Percentiles rank a stretch among this genome's conserved stretches.
These are phyloP conservation scores for Fusarium continuum DNA, from an alignment of 2,329 filamentous ascomycete species.

Conservation along the genomic window DNA sequence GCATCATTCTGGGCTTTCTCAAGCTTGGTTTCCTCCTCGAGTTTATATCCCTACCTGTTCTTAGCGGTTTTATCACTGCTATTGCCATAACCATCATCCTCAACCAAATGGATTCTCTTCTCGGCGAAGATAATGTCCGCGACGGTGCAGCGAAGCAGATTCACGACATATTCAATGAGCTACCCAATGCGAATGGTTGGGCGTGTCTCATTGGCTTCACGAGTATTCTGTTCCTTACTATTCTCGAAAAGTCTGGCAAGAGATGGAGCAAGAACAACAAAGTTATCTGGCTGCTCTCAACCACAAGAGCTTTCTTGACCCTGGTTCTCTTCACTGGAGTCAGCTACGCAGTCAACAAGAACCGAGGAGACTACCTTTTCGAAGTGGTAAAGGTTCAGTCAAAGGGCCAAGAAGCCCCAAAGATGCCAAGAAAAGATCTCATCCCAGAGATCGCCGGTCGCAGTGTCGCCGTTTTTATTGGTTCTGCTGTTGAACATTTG, in stretches of 20 bases:
- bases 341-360: conserved; percentile 69
- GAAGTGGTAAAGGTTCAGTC: conserved; percentile 66
- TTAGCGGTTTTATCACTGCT: conserved; percentile 72
- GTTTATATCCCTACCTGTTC: conserved; percentile 71
- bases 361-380: conserved; percentile 58
- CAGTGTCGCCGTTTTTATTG: conserved; percentile 69
- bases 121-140: conserved; percentile 62
- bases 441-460: conserved; percentile 63
- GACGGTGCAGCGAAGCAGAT: conserved; percentile 65
- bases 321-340: conserved; percentile 70
- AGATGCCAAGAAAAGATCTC: conserved; percentile 56
- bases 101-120: conserved; percentile 69
- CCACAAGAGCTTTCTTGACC: conserved; percentile 68
- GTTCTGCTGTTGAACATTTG: conserved; percentile 69
- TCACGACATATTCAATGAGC: conserved; percentile 64
- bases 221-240: conserved; percentile 63
- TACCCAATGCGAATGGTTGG: conserved; percentile 65
- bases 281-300: conserved; percentile 65
- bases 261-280: conserved; percentile 67
- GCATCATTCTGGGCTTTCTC: conserved; percentile 66
- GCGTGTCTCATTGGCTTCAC: conserved; percentile 68
- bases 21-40: conserved; percentile 72
- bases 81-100: conserved; percentile 72
- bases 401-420: conserved; percentile 61
- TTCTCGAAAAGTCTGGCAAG: conserved; percentile 66